Base-by-base conservation (phyloP, 495 filamentous ascomycete genomes). In the Lepraria neglecta region DNA sequence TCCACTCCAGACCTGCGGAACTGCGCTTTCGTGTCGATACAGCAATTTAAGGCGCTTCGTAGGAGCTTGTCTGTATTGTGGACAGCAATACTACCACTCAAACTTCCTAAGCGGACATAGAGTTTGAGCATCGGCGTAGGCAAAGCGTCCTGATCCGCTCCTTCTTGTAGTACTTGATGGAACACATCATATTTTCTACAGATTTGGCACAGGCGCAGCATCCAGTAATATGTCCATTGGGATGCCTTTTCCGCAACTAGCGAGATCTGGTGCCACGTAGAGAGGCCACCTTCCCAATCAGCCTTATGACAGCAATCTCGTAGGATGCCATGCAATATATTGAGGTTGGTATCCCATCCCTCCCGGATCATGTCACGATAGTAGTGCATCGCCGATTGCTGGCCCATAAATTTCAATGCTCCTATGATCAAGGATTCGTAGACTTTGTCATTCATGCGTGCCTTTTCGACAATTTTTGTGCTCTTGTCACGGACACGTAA, bases 361-460 rank as follows among this genome's bases (percentile, higher is more conserved):
- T 69, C 67, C 35, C 50, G 61, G 42, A 65, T 38, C 67, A 69
- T 65, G 4, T 54, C 40, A 19, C 40, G 30, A 30, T 69, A 69
- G 50, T 64, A 62, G 40, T 47, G 46, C 53, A 67, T 61, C 2
- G 67, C 67, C 17, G 62, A 30, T n/a, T 57, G 28, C 19, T 24
- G 9, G 47, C 60, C 59, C 31, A 65, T 51, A 33, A 67, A 65
- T 19, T 61, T 30, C 3, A 69, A 44, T 10, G 63, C 43, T 19
- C 67, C 67, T 48, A 57, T 17, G 19, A 69, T 67, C 33, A 69
- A 27, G 6, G 52, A 64, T 35, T 60, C 63, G 43, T 67, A 64
- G 15, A 69, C 63, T 17, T 61, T 60, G 40, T 43, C 53, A 33
- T 69, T 67, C 44, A 64, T 50, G 21, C 61, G 62, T 19, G 62